Conservation (phyloP, 1,284 basidiomycete species). For the Malassezia yamatoensis region DNA sequence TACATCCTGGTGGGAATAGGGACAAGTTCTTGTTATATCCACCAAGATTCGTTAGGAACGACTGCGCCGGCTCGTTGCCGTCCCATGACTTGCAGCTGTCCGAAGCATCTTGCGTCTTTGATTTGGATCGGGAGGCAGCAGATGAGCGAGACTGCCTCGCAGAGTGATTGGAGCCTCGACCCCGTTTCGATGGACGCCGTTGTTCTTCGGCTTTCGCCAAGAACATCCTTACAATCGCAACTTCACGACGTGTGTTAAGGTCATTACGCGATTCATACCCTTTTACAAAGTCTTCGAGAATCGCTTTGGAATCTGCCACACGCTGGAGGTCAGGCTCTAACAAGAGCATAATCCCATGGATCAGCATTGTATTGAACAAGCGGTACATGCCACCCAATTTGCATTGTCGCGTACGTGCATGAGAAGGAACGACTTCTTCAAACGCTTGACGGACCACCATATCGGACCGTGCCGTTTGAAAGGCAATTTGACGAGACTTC, state of each 20-base stretch:
- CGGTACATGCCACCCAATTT: constrained; percentile 40
- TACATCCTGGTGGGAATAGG: background rate
- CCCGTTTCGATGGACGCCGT: constrained; percentile 9
- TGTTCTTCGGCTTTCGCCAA: constrained; percentile 35
- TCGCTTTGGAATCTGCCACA: constrained; percentile 25
- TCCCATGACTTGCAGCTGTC: background rate
- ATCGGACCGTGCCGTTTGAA: constrained; percentile 35
- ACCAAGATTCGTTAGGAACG: constrained; percentile 32
- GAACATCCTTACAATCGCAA: constrained; percentile 43
- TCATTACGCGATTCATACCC: constrained; percentile 27
- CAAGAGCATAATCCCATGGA: constrained; percentile 41
- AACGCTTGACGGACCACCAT: constrained; percentile 34
- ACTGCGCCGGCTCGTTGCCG: constrained; percentile 14
- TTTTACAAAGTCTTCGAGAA: constrained; percentile 41
- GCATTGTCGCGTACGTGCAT: constrained; percentile 27
- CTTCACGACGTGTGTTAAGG: constrained; percentile 39
- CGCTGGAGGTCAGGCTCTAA: constrained; percentile 30
- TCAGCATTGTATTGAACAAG: constrained; percentile 37
- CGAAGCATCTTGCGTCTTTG: background rate
- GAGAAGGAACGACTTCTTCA: constrained; percentile 34
- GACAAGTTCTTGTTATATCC: constrained; percentile 16
- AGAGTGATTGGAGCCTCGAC: background rate
- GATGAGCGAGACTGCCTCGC: background rate
- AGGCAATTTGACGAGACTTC: constrained; percentile 30
- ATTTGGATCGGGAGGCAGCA: background rate